Evolutionary conservation across 352 stramenopile species (phyloP), one percentile per base, ranked within the genome.

Genomic region (Globisporangium apiculatum): DNA sequence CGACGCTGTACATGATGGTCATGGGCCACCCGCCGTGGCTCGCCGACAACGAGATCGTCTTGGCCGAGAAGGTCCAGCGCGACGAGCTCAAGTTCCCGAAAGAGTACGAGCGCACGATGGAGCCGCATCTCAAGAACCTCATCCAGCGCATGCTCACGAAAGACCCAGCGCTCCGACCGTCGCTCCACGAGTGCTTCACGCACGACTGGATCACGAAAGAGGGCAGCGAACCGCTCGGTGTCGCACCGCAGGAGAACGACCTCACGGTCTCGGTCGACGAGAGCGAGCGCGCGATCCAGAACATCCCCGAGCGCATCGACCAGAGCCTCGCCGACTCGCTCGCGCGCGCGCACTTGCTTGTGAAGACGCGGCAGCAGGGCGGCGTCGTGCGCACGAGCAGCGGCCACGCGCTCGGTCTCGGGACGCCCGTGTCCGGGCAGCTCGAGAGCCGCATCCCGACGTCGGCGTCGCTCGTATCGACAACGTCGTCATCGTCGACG

Each of bases 171-270:
- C 63, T 88, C n/a, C 79, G 90, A 15, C 89, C 94, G 51, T 75
- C 78, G 14, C 57, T 97, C 6, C 76, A 74, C 15, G 83, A 94
- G 15, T 88, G 88, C 48, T 96, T 97, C 62, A 83, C 73, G 15
- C 90, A 97, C 64, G 90, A 97, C 54, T 97, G 90, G 90, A 86
- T 90, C 55, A 97, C 90, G 8, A 91, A 95, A n/a, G 90, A 97
- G 69, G 90, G 90, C 14, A 94, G 84, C 18, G 86, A 97, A n/a
- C 84, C 86, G 11, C 73, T 94, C 38, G 65, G 71, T 18, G 42
- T 81, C 12, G 71, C 68, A 10, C 72, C 53, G 6, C 59, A 76
- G 37, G 71, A 85, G 48, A 79, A 88, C 48, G 69, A 85, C 48
- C 59, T 93, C 37, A 92, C 83, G 4, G 83, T 95, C 9, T 91